Conservation (phyloP, 257 asterid species). For the Primulina huaijiensis region DNA sequence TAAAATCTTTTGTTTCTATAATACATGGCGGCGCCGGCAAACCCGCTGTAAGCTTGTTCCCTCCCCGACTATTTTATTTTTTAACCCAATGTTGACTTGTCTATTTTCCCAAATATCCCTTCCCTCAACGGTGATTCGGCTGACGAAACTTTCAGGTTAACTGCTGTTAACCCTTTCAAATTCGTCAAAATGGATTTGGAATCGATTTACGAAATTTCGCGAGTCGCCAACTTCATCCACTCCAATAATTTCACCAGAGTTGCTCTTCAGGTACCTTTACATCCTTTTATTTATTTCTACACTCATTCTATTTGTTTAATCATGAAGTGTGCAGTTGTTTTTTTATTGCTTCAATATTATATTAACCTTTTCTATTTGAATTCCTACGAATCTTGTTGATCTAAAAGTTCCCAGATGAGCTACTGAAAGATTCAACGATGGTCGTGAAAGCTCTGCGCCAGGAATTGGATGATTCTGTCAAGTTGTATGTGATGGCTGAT, state of each 20-base stretch:
- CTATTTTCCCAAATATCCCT: too few relatives aligned
- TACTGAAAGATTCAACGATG: slow-evolving; percentile 61
- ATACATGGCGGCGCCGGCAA: too few relatives aligned
- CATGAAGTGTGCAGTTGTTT: not conserved
- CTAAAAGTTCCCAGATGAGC: slow-evolving; percentile 72
- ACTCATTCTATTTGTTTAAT: not conserved
- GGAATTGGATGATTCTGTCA: slow-evolving; percentile 40
- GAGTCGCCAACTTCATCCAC: slow-evolving; percentile 62
- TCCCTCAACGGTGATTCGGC: too few relatives aligned
- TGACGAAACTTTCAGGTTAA: too few relatives aligned
- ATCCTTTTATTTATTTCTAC: not conserved
- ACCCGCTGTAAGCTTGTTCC: too few relatives aligned
- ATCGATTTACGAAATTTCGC: slow-evolving; percentile 51
- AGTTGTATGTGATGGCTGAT: slow-evolving; percentile 91
- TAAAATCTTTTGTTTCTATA: too few relatives aligned
- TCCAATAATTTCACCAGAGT: slow-evolving; percentile 52
- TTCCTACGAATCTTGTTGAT: slow-evolving; percentile 12
- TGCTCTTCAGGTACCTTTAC: slow-evolving; percentile 61
- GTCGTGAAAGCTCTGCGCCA: slow-evolving; percentile 55
- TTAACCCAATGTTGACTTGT: too few relatives aligned
- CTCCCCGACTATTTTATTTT: too few relatives aligned
- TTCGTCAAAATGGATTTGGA: slow-evolving; percentile 59
- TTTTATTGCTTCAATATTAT: not conserved
- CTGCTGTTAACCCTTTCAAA: too few relatives aligned
- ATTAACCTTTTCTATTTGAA: slow-evolving; percentile 1